A percentile compares a stretch with the other conserved stretches of the same genome.
Conservation (phyloP, 2,329 filamentous ascomycete species). For the Verruconis gallopava region DNA sequence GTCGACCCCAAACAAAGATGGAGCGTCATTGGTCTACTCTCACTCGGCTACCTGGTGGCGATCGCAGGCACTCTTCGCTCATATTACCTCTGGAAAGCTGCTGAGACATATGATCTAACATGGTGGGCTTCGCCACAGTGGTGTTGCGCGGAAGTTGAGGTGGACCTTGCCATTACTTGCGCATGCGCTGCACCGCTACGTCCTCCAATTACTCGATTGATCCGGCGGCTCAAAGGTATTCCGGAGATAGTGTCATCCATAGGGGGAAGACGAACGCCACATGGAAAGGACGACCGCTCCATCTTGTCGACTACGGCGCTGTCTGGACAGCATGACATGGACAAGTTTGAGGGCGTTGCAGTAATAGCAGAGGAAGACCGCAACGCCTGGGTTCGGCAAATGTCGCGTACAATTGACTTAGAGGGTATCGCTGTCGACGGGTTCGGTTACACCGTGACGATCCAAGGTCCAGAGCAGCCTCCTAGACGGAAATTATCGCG, state of each 20-base stretch:
- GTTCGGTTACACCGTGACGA: slow-evolving; percentile 2
- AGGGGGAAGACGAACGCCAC: neutral
- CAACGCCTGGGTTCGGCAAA: neutral
- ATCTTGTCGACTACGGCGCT: neutral
- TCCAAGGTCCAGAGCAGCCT: neutral
- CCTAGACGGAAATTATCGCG: neutral
- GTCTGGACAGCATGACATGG: neutral
- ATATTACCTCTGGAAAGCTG: slow-evolving; percentile 31
- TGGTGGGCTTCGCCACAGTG: slow-evolving; percentile 34
- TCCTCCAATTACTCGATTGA: neutral
- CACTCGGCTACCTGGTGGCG: slow-evolving; percentile 29
- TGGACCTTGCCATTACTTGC: slow-evolving; percentile 28
- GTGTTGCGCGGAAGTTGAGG: slow-evolving; percentile 33
- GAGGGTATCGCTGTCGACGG: slow-evolving; percentile 3
- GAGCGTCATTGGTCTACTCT: slow-evolving; percentile 27
- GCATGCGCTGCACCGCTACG: slow-evolving; percentile 9
- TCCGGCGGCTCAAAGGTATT: neutral
- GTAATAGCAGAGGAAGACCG: neutral
- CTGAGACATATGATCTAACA: slow-evolving; percentile 29
- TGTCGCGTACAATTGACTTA: slow-evolving; percentile 1
- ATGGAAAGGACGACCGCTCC: neutral
- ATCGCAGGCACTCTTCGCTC: slow-evolving; percentile 30
- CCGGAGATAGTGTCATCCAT: neutral
- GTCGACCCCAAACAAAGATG: slow-evolving; percentile 29
- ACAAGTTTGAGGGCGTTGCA: neutral